Evolutionary conservation across 2,329 filamentous ascomycete genomes (phyloP), one percentile per base, ranked within the genome.

Genomic region (Arachnomyces sp.): DNA sequence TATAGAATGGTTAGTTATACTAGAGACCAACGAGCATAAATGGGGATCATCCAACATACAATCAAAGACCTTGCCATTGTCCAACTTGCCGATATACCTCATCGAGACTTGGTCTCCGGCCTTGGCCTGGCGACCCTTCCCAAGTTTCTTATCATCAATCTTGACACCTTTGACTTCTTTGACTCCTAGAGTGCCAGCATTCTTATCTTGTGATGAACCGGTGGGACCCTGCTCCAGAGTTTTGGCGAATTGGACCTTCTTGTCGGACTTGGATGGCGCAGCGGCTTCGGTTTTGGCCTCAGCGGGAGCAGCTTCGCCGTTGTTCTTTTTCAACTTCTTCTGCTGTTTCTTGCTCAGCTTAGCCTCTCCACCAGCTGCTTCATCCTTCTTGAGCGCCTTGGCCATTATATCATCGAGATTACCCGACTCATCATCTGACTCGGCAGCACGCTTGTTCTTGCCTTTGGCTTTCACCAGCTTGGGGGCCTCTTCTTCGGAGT

Each of bases 231-330:
- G 88, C 74, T 96, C 92, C 48, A 98, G 86, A 67, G 96, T 89
- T 78, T 96, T 95, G 61, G 92, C 90, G 64, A 98, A 98, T 67
- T 95, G 87, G 46, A 98, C 92, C 75, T 95, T 96, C 80, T 95
- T 95, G 66, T 85, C 84, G 42, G 73, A 71, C 74, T 81, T 80
- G 49, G 64, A 66, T 49, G 72, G 64, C 39, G 60, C 39, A 63
- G 81, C 80, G 51, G 75, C 68, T 52, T 75, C 69, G 49, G 75
- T 69, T 54, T 82, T 77, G 33, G 71, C 68, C 39, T 57, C 56
- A 34, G 57, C 56, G 31, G 62, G 54, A 44, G 84, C 78, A 44
- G 92, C 82, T 62, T 95, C 84, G 52, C 90, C 92, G 63, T 94
- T 86, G 75, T 96, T 96, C 77, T 95, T 95, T 83, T 98, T 96